Evolutionary conservation across 345 rosid species (phyloP), one percentile per base, ranked within the genome.

Genomic region (Corchorus capsularis): DNA sequence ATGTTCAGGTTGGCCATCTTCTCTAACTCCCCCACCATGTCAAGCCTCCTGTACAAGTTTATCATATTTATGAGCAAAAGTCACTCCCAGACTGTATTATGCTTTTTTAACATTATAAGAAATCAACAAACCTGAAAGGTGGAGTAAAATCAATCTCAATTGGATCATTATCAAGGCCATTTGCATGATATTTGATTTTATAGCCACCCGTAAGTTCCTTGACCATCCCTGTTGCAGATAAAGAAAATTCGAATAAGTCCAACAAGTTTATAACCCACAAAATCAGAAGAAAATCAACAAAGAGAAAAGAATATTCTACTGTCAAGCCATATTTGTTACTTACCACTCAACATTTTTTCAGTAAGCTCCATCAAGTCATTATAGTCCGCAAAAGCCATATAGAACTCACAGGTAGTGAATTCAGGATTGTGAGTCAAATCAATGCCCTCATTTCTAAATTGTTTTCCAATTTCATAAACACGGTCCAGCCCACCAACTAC

Each of bases 371-470:
- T 96, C 84, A 96, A 63, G 79, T 96, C 99, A 56, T 96, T 84
- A 85, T 96, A 96, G 83, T 94, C 99, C 0, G 97, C 98, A 63
- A 71, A 96, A 22, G 98, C 99, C 99, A 94, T 94, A 75, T 96
- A 96, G 83, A 96, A 96, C 84, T 96, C 99, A 70, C 97, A 96
- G 70, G 98, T 94, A 65, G 99, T 94, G 83, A 94, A 96, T 85
- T 96, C 98, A 14, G 99, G 98, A 79, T 96, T 96, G 79, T 96
- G 98, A 19, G 99, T 96, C 85, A 96, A 79, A 84, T 96, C 99
- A 77, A 94, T 96, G 15, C 99, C 98, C 90, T 96, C 98, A 67
- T 96, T 96, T 78, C 98, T 89, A 70, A 96, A 94, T 78, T 96
- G 99, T 79, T 96, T 96, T 72, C 98, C 99, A 56, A 96, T 96